Evolutionary conservation across 2,329 filamentous ascomycete species (phyloP), one percentile per base, ranked within the genome.

Genomic region (Arthrinium puccinioides): DNA sequence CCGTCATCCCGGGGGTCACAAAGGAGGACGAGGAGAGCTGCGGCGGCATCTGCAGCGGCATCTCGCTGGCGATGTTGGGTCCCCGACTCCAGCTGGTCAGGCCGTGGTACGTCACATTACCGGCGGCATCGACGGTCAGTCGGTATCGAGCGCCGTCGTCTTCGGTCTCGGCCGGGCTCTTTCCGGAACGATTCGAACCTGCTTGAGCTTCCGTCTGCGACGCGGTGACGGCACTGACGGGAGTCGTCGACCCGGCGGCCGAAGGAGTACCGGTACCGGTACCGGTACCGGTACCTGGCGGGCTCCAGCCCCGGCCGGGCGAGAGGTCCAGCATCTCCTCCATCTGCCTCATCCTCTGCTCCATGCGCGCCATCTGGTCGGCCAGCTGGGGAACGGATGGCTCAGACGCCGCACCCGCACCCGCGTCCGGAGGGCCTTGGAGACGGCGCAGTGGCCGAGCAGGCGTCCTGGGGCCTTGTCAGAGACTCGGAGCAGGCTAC

Each of bases 281-380:
- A n/a, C n/a, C n/a, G n/a, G n/a, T n/a, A n/a, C n/a, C n/a, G n/a
- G n/a, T n/a, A n/a, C n/a, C n/a, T 16, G 20, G 20, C 9, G 20
- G 21, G 20, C n/a, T 32, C 31, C 20, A 32, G 30, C 30, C 30
- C 13, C 18, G 30, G 16, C 20, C n/a, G 16, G 30, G 30, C 4
- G 30, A 8, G n/a, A 32, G 15, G 13, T 32, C 30, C 19, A 32
- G 30, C 8, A 21, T 15, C n/a, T 32, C 31, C 9, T 32, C 31
- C 31, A 32, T 32, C 19, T 32, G 20, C 20, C 8, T 32, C 31
- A 32, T 32, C n/a, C 31, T 32, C 19, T 32, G 20, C 20, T 32
- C 31, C 20, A 32, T 32, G 11, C 31, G 31, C 11, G 18, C n/a
- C n/a, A 32, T 32, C 5, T 11, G 21, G 20, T 24, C 31, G 9